Percentiles rank a stretch among this genome's conserved stretches.
Conservation (phyloP, 2,329 filamentous ascomycete species). For the Xylaria sp. region DNA sequence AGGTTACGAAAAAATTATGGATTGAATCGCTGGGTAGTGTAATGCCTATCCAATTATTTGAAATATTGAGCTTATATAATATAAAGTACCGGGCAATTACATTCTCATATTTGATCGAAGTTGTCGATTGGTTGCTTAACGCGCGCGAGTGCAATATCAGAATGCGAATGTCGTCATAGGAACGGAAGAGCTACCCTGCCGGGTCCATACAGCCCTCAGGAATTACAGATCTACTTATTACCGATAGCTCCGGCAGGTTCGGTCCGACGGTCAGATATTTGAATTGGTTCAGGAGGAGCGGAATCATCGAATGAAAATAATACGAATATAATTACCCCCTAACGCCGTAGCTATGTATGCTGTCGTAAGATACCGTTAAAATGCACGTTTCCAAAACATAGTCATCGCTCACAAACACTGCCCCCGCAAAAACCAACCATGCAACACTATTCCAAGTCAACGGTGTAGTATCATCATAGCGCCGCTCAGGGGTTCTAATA, state of each 20-base stretch:
- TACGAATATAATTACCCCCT: background rate
- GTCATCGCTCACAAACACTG: background rate
- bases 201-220: background rate
- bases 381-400: slow-evolving; percentile 14
- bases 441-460: background rate
- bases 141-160: background rate
- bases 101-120: background rate
- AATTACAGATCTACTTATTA: slow-evolving; percentile 16
- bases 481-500: background rate
- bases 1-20: background rate
- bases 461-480: background rate
- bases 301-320: no score
- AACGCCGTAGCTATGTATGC: slow-evolving; percentile 16
- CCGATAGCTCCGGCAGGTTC: slow-evolving; percentile 24
- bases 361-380: slow-evolving; percentile 14
- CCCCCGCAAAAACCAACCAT: background rate
- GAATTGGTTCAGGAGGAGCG: no score
- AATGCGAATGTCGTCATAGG: slow-evolving; percentile 36
- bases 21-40: no score
- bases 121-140: slow-evolving; percentile 1
- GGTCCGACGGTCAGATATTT: no score
- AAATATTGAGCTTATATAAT: background rate
- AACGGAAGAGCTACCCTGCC: background rate
- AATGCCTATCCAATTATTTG: background rate
- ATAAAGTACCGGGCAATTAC: background rate